These are phyloP conservation scores for Pythium brassicae DNA, from an alignment of 352 stramenopile genomes.

Conservation along the genomic window DNA sequence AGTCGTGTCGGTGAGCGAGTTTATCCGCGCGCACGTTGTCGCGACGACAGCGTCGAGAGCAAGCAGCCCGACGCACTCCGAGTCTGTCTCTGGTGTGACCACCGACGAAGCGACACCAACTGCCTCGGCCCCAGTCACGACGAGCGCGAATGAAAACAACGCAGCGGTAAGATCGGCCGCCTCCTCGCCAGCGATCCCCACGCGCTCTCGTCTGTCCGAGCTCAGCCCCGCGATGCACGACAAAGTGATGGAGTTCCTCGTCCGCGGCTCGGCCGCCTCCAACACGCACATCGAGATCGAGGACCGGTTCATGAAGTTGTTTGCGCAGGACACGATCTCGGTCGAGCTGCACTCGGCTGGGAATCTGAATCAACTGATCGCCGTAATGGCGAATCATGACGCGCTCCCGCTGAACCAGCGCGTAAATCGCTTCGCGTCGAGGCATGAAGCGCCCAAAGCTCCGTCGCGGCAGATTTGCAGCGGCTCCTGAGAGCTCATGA, in stretches of 20 bases:
- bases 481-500: too few relatives aligned
- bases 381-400: constrained; percentile 1
- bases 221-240: too few relatives aligned
- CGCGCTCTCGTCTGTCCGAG: too few relatives aligned
- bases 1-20: constrained; percentile 14
- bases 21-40: constrained; percentile 23
- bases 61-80: too few relatives aligned
- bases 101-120: too few relatives aligned
- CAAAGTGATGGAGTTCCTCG: neutral
- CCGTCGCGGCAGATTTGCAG: too few relatives aligned
- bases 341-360: neutral
- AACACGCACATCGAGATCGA: constrained; percentile 8
- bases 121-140: too few relatives aligned
- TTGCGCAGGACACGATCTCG: neutral
- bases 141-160: too few relatives aligned
- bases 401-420: constrained; percentile 3
- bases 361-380: neutral
- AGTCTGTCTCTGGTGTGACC: too few relatives aligned
- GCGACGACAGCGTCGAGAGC: neutral
- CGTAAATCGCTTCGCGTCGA: constrained; percentile 1
- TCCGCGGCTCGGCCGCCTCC: neutral
- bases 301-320: neutral
- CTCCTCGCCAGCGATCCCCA: too few relatives aligned
- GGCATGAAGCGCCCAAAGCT: too few relatives aligned
- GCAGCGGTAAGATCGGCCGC: too few relatives aligned